Evolutionary conservation across 176 grass and related monocot species (phyloP), one percentile per base, ranked within the genome.

Genomic region (Oryza longistaminata): DNA sequence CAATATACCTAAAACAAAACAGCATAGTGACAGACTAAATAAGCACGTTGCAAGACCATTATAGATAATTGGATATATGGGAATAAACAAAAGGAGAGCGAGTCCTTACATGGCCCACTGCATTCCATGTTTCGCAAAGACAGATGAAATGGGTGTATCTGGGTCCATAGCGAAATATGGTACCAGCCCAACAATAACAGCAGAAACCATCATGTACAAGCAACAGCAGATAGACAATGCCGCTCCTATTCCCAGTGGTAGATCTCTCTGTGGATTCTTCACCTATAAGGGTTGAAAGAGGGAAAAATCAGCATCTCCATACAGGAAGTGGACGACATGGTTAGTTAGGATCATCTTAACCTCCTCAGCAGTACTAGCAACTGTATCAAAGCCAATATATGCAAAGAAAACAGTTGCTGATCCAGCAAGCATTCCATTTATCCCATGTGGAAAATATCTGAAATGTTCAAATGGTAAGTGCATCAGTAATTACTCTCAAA

Each of bases 371-470:
- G 96, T 96, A 74, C 93, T 99, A 68, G 96, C 91, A 83, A 99
- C 93, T 61, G 86, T 85, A 86, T 99, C 96, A 58, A 99, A 96
- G 44, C 96, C 96, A 42, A 99, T 99, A 75, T 92, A 96, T 81
- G 93, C 92, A 92, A 99, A 99, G 91, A 99, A 99, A 83, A 99
- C 91, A 26, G 96, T 99, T 91, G 90, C 93, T 66, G 96, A 95
- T 71, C 96, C 96, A 70, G 91, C 91, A 90, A 99, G 88, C 88
- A 94, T 89, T 86, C 93, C 96, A 86, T 99, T 96, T 64, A 99
- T 78, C 76, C 96, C 96, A 21, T 87, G 92, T 65, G 96, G 93
- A 43, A 99, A 94, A 81, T 92, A 96, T 78, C 91, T 98, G 79
- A 72, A 88, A 87, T 29, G 7, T 66, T 65, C 25, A 70, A 15